phyloP scores from a whole-genome alignment of 2,329 filamentous ascomycete species.

The Tolypocladium album region DNA sequence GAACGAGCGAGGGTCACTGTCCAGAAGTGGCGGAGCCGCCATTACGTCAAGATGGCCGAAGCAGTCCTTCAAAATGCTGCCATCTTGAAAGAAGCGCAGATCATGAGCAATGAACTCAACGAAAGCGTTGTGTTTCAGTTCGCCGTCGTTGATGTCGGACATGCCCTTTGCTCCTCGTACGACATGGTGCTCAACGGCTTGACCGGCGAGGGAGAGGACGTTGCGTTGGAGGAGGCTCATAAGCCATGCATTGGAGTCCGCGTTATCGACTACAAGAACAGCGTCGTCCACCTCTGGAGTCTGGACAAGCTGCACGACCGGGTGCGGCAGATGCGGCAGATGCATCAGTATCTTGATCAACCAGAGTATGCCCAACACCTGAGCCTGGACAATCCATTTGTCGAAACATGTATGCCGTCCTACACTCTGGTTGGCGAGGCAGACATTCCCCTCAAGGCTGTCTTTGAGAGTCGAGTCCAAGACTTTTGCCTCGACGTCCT shows the following conservation, averaged over 20 bases:
- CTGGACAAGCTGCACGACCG: slow-evolving; percentile 82
- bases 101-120: slow-evolving; percentile 95
- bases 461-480: slow-evolving; percentile 90
- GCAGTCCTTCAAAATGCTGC: slow-evolving; percentile 80
- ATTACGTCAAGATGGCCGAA: slow-evolving; percentile 91
- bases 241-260: slow-evolving; percentile 89
- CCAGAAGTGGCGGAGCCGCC: slow-evolving; percentile 69
- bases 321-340: slow-evolving; percentile 85
- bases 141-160: slow-evolving; percentile 77
- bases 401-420: slow-evolving; percentile 80
- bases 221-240: slow-evolving; percentile 65
- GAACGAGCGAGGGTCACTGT: slow-evolving; percentile 56
- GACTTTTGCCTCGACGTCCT: slow-evolving; percentile 86
- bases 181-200: slow-evolving; percentile 92
- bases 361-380: slow-evolving; percentile 93
- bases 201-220: slow-evolving; percentile 72
- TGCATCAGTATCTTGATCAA: slow-evolving; percentile 92
- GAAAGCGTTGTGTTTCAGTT: slow-evolving; percentile 94
- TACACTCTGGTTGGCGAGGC: slow-evolving; percentile 90
- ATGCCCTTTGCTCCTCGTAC: slow-evolving; percentile 85
- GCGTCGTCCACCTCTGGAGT: slow-evolving; percentile 87
- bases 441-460: slow-evolving; percentile 82
- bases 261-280: slow-evolving; percentile 81
- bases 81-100: slow-evolving; percentile 85
- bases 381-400: slow-evolving; percentile 85